Base-by-base conservation (phyloP, 352 stramenopile species). In the Globisporangium ultimum region DNA sequence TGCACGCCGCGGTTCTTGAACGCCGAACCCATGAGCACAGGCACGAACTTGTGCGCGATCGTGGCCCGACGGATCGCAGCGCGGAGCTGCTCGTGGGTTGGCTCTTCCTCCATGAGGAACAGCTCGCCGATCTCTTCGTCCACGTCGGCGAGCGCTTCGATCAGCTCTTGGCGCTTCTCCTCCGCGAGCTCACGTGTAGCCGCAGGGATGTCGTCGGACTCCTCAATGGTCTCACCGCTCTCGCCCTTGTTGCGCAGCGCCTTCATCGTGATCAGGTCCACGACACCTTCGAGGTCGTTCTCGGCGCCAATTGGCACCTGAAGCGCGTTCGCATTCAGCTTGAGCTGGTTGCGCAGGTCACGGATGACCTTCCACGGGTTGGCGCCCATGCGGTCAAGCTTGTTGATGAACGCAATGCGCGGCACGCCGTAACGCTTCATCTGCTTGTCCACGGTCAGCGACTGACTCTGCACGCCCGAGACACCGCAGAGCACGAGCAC, bases 391-490 rank as follows among this genome's bases (percentile, higher is more conserved):
- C 97, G 86, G 79, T 99, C 97, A 12, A 99, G 84, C 75, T 99
- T 99, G 84, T 99, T 99, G 68, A 99, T 97, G 72, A 99, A 99
- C 17, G 96, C 97, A 40, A 99, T 85, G 58, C 97, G 88, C 17
- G 97, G 98, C 40, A 99, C 96, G 48, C 98, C 96, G 77, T 99
- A 99, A 41, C 97, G 93, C 81, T 99, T 99, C 96, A 99, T 99
- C 83, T 99, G 97, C 64, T 98, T 93, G 84, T 99, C 96, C 11
- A 99, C 97, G 1, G 98, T 99, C 6, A 99, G 76, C 60, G 91
- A 98, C 81, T 99, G 97, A 49, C 86, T 98, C 80, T 99, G 97
- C 49, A 99, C 97, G 45, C 97, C 96, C 11, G 81, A 91, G 54
- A 93, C 83, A 54, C 84, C 86, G 53, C 87, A 97, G 38, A 98